These are phyloP conservation scores for Aureobasidium uvarum DNA, from an alignment of 2,329 filamentous ascomycete genomes.

Conservation along the genomic window DNA sequence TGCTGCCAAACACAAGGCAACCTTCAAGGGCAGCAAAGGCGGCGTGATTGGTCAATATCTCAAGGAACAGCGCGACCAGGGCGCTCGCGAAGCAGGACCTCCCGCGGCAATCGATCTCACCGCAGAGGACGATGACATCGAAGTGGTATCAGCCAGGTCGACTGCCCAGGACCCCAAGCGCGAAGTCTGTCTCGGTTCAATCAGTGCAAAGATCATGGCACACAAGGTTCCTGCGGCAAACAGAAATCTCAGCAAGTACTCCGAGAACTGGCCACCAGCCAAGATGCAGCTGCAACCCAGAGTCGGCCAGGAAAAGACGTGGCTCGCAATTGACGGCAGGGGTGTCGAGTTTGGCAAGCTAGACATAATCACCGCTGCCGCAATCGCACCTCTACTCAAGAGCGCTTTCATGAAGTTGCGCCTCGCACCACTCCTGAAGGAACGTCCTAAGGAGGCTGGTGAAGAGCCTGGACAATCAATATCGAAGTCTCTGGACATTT, in stretches of 20 bases:
- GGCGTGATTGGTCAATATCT: slow-evolving; percentile 63
- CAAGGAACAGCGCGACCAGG: slow-evolving; percentile 57
- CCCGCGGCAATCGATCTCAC: slow-evolving; percentile 51
- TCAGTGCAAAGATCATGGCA: slow-evolving; percentile 28
- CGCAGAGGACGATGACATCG: slow-evolving; percentile 40
- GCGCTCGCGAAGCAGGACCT: slow-evolving; percentile 35
- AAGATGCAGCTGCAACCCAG: slow-evolving; percentile 50
- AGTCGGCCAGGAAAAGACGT: slow-evolving; percentile 51
- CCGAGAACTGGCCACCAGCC: slow-evolving; percentile 33
- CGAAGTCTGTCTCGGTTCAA: slow-evolving; percentile 29
- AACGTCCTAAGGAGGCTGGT: slow-evolving; percentile 60
- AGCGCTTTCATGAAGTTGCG: slow-evolving; percentile 59
- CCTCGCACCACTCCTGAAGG: slow-evolving; percentile 68
- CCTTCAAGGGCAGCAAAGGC: slow-evolving; percentile 49
- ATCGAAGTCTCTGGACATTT: slow-evolving; percentile 62
- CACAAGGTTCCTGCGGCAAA: slow-evolving; percentile 28
- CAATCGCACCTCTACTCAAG: slow-evolving; percentile 72
- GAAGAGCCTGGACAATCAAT: slow-evolving; percentile 64
- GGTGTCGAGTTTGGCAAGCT: slow-evolving; percentile 72
- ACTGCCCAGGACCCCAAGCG: slow-evolving; percentile 23
- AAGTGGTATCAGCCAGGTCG: slow-evolving; percentile 29
- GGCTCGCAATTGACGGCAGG: slow-evolving; percentile 71
- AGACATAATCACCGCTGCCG: slow-evolving; percentile 64
- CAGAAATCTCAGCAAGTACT: slow-evolving; percentile 61
- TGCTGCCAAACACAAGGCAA: slow-evolving; percentile 46